phyloP scores from a whole-genome alignment of 371 early-diverging fungal genomes.

The Apophysomyces variabilis region DNA sequence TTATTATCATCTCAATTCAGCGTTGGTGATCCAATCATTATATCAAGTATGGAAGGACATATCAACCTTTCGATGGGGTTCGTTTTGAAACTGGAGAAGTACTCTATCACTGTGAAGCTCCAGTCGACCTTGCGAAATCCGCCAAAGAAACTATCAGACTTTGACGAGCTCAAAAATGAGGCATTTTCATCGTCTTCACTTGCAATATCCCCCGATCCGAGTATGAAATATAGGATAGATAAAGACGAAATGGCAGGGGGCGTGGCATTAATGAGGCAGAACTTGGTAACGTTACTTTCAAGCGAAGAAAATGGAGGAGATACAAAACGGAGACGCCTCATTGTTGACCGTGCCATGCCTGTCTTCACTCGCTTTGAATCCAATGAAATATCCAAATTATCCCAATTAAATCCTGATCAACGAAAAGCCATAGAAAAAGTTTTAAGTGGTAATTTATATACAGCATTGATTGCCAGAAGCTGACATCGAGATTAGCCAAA shows the following conservation, averaged over 20 bases:
- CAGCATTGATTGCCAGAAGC: not conserved
- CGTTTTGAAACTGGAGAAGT: constrained; percentile 54
- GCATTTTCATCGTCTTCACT: constrained; percentile 22
- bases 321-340: constrained; percentile 60
- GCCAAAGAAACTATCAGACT: constrained; percentile 51
- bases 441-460: constrained; percentile 37
- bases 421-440: constrained; percentile 62
- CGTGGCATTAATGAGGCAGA: constrained; percentile 70
- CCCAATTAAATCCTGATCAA: constrained; percentile 72
- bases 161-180: constrained; percentile 56
- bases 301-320: constrained; percentile 49
- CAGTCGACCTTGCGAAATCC: constrained; percentile 71
- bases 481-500: constrained; percentile 41
- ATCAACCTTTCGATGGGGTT: constrained; percentile 83
- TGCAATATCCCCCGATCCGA: constrained; percentile 1
- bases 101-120: constrained; percentile 58
- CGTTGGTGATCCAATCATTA: constrained; percentile 83
- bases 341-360: constrained; percentile 85
- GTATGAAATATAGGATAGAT: constrained; percentile 75
- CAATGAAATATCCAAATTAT: constrained; percentile 7
- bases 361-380: constrained; percentile 36
- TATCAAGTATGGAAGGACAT: constrained; percentile 78
- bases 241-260: constrained; percentile 78
- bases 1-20: constrained; percentile 54
- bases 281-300: constrained; percentile 74